Evolutionary conservation across 2,329 filamentous ascomycete genomes (phyloP), one percentile per base, ranked within the genome.

Genomic region (Trichoderma atroviride): DNA sequence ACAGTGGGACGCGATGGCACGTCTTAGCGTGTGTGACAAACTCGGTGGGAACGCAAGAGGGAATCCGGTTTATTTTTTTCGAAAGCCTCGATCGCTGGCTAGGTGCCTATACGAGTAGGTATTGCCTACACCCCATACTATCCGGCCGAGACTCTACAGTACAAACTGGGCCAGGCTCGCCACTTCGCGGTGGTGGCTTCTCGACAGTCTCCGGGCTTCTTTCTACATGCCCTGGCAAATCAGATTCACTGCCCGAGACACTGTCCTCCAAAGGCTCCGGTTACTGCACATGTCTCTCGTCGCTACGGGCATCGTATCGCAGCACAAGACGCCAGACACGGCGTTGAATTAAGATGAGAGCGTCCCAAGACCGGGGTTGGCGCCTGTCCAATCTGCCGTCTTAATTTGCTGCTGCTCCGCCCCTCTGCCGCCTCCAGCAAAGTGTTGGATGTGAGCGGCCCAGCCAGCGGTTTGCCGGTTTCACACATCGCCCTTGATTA

Each of bases 1-100:
- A 35, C 55, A 31, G 50, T 43, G 61, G 60, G 33, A 64, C 60
- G 16, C 50, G 50, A 43, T 24, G 50, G 24, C 61, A 55, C 55
- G 61, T 64, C 29, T 63, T 63, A 63, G 60, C 60, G 60, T 53
- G 60, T 53, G 60, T 50, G 47, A 50, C 53, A 56, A 10, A 40
- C 29, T 56, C 53, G 53, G 29, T 56, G 53, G 53, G 10, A 56
- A n/a, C 16, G 7, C 16, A 29, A 29, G 53, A 31, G 27, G 37
- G 40, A 9, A 43, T 43, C 40, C 19, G 6, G 1, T 56, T 6
- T 19, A 4, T 29, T 33, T 29, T 5, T 55, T 56, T 33, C 5
- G 19, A 19, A 56, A 29, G 29, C 53, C 29, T 56, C 19, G 53
- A 16, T 53, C 50, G 47, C 3, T 24, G 10, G n/a, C 43, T n/a